Base-by-base conservation (phyloP, 148 eudicot genomes). In the Fagopyrum homotropicum region DNA sequence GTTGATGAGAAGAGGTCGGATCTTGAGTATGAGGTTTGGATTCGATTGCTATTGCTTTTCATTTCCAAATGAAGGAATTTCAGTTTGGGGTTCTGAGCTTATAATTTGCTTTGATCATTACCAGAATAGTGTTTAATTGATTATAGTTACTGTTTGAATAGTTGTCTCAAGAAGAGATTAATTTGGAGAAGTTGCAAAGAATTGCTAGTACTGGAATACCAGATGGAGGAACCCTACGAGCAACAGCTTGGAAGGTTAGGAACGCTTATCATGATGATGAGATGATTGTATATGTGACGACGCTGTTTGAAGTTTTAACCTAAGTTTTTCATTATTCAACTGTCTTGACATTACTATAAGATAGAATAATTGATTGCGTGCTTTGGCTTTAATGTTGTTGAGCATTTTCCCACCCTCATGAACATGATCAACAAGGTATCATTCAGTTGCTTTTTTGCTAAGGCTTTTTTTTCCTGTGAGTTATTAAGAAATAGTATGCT, bases 191-290 rank as follows among this genome's bases (percentile, higher is more conserved):
- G 75, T 68, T 89, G 81, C 90, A 87, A 82, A 76, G 82, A 56
- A 81, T 89, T 45, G 89, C 93, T 70, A 84, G 80, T 40, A 81
- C 81, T 10, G 89, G 93, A 73, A 74, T 89, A 66, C 93, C 90
- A 6, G 81, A 80, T 66, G 89, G 84, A 12, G 90, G 89, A 73
- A 79, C 82, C 40, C 70, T 84, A 73, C 85, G 93, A 10, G 86
- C 93, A 51, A 82, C 88, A 9, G 77, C 85, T 75, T 89, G 93
- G 93, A 89, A 89, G 93, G 90, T 89, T 52, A 50, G 81, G 11
- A 43, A 57, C 16, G 40, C 66, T 60, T 22, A 60, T 22, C 66
- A 60, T 22, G 66, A 60, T 26, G 66, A 59, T 26, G 35, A 22
- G n/a, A n/a, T n/a, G n/a, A n/a, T n/a, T n/a, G n/a, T n/a, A n/a